These are phyloP conservation scores for Fusarium compactum DNA, from an alignment of 2,329 filamentous ascomycete genomes.

Conservation along the genomic window DNA sequence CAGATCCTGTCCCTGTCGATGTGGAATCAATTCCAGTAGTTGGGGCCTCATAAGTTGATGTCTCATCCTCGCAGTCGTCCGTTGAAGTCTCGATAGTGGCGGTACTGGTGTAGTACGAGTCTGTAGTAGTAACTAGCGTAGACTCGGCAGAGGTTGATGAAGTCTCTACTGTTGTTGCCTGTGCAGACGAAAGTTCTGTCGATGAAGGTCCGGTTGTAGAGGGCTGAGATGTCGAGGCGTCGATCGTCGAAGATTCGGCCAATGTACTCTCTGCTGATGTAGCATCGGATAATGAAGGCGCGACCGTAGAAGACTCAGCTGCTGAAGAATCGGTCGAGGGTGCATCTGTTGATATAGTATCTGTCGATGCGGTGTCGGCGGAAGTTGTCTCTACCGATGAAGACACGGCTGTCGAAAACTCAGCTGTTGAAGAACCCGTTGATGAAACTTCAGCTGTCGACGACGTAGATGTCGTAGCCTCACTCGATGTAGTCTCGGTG, in stretches of 20 bases:
- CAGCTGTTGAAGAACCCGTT: too few relatives aligned
- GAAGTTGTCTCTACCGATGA: not conserved
- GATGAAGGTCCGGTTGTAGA: not conserved
- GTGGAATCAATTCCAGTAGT: not conserved
- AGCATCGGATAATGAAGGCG: not conserved
- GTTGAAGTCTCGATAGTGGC: not conserved
- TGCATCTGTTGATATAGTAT: too few relatives aligned
- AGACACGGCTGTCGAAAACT: too few relatives aligned
- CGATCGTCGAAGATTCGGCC: not conserved
- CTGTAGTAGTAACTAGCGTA: not conserved
- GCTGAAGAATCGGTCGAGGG: not conserved
- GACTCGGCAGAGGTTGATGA: not conserved
- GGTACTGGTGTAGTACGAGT: not conserved
- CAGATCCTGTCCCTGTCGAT: not conserved
- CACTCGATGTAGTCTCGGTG: not conserved
- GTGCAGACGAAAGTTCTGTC: not conserved
- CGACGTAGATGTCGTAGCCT: not conserved
- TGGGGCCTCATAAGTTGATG: not conserved
- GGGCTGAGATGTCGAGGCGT: not conserved
- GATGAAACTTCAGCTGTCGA: too few relatives aligned
- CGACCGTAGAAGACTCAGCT: not conserved
- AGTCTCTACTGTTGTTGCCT: not conserved
- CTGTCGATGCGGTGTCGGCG: not conserved
- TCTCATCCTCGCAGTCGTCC: not conserved
- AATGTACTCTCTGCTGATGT: not conserved